These are phyloP conservation scores for Bryum argenteum DNA, from an alignment of 225 moss, liverwort and hornwort species.

Conservation along the genomic window DNA sequence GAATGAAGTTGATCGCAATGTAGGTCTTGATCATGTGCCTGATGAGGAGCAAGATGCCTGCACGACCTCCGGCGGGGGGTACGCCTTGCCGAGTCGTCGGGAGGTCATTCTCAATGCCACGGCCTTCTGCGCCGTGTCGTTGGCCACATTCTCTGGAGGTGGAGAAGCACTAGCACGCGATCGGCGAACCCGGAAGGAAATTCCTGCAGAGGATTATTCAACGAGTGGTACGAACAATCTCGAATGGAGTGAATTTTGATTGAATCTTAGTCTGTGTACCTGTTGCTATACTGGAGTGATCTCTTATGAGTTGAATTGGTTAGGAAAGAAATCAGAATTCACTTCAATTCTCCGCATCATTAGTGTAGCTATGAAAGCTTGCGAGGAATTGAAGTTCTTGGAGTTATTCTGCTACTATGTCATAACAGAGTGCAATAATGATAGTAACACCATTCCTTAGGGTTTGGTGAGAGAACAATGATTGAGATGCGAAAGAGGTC, in stretches of 20 bases:
- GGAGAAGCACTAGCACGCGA: slow-evolving; percentile 54
- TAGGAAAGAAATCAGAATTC: neutral
- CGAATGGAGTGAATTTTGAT: slow-evolving; percentile 9
- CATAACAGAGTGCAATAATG: neutral
- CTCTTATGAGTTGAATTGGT: slow-evolving; percentile 11
- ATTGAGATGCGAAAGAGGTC: neutral
- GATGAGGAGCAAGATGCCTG: slow-evolving; percentile 29
- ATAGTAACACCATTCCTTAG: neutral
- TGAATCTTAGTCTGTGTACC: slow-evolving; percentile 4
- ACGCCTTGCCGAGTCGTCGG: slow-evolving; percentile 27
- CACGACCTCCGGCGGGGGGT: slow-evolving; percentile 35
- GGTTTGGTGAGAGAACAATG: slow-evolving; percentile 4
- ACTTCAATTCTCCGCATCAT: neutral
- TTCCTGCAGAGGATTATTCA: slow-evolving; percentile 47
- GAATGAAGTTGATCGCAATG: slow-evolving; percentile 34
- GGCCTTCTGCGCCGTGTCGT: slow-evolving; percentile 16
- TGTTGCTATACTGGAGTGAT: neutral
- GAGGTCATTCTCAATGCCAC: slow-evolving; percentile 27
- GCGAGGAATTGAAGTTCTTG: neutral
- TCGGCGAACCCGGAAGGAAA: slow-evolving; percentile 54
- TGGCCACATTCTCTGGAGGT: slow-evolving; percentile 23
- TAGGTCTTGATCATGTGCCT: slow-evolving; percentile 27
- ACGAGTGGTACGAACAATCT: slow-evolving; percentile 44
- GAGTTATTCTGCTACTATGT: neutral
- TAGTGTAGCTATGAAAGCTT: neutral